Evolutionary conservation across 73 alveolate genomes (phyloP).

Genomic region (Uronychia setigera): DNA sequence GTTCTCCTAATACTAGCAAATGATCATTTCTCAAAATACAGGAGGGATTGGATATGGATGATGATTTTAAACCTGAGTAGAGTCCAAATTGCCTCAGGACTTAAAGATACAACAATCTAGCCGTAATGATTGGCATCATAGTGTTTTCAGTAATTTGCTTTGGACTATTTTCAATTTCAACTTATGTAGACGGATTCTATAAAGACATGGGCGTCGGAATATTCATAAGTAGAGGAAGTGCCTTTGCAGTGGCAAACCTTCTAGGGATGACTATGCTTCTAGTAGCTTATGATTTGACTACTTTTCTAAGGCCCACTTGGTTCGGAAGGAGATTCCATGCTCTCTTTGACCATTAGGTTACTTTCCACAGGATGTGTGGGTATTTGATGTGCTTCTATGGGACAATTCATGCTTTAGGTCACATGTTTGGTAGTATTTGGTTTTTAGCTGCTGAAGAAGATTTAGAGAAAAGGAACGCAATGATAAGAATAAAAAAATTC

Average conservation of each 20-base stretch:
- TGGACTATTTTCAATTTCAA: too few relatives aligned
- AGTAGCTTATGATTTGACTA: constrained; percentile 14
- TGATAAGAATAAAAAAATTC: neutral
- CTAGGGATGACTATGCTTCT: constrained; percentile 18
- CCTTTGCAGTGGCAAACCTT: constrained; percentile 5
- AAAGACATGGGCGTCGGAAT: constrained; percentile 47
- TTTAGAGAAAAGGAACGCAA: neutral
- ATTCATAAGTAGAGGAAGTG: constrained; percentile 27
- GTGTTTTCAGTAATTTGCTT: too few relatives aligned
- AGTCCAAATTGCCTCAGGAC: too few relatives aligned
- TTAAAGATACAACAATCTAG: too few relatives aligned
- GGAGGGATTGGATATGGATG: too few relatives aligned
- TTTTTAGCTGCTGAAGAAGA: neutral
- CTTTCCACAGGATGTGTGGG: constrained; percentile 15
- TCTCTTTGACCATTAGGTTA: constrained; percentile 6
- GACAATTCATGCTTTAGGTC: constrained; percentile 6
- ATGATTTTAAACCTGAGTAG: too few relatives aligned
- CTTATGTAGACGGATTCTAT: too few relatives aligned
- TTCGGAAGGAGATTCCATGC: constrained; percentile 7
- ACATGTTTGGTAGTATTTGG: neutral
- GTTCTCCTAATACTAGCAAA: too few relatives aligned
- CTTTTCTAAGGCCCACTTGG: too few relatives aligned
- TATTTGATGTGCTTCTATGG: constrained; percentile 8
- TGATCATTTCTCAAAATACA: too few relatives aligned
- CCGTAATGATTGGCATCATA: too few relatives aligned